Evolutionary conservation across 306 rosid genomes (phyloP).

Genomic region (Malus domestica): DNA sequence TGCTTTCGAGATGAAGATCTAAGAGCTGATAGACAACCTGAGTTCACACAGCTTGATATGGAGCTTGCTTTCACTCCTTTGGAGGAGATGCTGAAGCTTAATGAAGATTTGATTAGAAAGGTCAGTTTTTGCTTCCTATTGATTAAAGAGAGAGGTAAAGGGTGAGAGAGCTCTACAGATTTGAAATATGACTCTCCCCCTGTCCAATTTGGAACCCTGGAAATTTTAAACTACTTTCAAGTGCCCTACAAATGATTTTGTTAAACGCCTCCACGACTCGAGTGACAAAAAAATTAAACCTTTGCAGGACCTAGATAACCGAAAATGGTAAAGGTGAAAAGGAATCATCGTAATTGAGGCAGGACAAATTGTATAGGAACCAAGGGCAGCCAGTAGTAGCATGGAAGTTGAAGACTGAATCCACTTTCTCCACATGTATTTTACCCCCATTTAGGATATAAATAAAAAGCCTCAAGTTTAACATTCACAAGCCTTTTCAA

Average conservation of each 20-base stretch:
- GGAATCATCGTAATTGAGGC: not conserved
- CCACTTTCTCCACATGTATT: not conserved
- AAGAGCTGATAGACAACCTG: conserved; percentile 96
- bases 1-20: conserved; percentile 98
- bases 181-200: not conserved
- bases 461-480: not conserved
- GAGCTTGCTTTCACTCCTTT: conserved; percentile 89
- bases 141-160: not conserved
- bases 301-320: conserved; percentile 1
- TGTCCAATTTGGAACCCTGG: not conserved
- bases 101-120: conserved; percentile 93
- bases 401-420: not conserved
- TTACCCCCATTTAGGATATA: not conserved
- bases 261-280: not conserved
- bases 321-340: not conserved
- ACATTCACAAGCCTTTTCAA: not conserved
- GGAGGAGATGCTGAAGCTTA: conserved; percentile 79
- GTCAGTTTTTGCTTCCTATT: conserved; percentile 24
- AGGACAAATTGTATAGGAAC: not conserved
- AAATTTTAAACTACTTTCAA: not conserved
- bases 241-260: not conserved
- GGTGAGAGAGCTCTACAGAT: not conserved
- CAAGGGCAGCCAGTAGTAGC: not conserved
- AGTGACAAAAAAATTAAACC: not conserved
- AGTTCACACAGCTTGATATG: conserved; percentile 96